These are phyloP conservation scores for Glycine tomentella DNA, from an alignment of 306 rosid species.

Conservation along the genomic window DNA sequence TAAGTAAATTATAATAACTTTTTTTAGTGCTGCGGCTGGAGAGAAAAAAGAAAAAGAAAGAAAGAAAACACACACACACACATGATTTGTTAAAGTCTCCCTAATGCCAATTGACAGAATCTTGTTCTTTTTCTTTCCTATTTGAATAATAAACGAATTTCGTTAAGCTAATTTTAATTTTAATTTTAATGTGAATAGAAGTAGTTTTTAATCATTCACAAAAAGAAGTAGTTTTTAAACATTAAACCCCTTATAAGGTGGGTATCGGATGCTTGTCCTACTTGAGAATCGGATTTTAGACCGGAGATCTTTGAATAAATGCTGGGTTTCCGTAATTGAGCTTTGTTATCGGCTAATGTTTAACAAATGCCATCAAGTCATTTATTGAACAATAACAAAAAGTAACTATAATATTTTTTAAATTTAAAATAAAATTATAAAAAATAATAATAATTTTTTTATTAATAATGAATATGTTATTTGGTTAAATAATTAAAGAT, in stretches of 20 bases:
- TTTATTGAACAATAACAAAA: not conserved
- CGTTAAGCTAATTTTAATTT: conserved; percentile 7
- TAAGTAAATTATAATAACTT: no score
- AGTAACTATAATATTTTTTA: no score
- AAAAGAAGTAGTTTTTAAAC: no score
- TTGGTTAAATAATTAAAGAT: no score
- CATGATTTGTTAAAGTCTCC: not conserved
- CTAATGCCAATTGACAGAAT: conserved; percentile 10
- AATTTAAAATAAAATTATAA: no score
- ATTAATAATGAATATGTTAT: not conserved
- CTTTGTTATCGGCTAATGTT: not conserved
- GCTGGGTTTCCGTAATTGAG: conserved; percentile 32
- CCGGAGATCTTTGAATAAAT: conserved; percentile 45
- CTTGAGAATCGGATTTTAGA: conserved; percentile 35
- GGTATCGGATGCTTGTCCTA: conserved; percentile 43
- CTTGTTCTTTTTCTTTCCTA: not conserved
- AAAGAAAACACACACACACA: no score
- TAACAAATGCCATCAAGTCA: not conserved
- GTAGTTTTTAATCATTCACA: not conserved
- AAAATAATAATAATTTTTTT: no score
- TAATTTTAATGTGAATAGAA: conserved; percentile 5
- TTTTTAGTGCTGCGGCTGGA: not conserved
- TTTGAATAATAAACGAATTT: not conserved
- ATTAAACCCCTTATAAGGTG: conserved; percentile 34
- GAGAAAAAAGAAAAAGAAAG: not conserved